phyloP scores from a whole-genome alignment of 352 stramenopile species.

The Pythium insidiosum region DNA sequence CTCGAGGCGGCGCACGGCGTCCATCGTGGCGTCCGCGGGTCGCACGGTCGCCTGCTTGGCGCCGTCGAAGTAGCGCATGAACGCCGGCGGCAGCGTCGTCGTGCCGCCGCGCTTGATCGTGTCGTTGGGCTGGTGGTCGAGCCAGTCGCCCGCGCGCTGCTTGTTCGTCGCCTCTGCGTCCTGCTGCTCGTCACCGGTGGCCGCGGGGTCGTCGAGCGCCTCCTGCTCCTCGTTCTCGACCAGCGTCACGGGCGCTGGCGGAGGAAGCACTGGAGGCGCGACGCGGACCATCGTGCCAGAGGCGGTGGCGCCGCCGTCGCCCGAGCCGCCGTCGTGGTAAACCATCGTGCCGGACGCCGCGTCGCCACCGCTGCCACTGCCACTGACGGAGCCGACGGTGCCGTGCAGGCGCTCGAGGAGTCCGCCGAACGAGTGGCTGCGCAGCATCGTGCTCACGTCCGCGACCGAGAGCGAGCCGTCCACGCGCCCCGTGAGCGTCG shows the following conservation, averaged over 20 bases:
- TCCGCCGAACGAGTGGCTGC: conserved; percentile 8
- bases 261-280: conserved; percentile 8
- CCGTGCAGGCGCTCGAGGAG: too few species aligned
- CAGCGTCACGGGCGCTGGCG: conserved; percentile 17
- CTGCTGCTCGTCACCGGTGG: too few species aligned
- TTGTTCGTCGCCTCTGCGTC: too few species aligned
- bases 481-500: conserved; percentile 32
- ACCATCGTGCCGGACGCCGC: conserved; percentile 28
- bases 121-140: too few species aligned
- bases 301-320: conserved; percentile 4
- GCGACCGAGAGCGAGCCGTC: conserved; percentile 55
- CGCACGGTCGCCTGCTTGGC: too few species aligned
- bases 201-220: neutral
- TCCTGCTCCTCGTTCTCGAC: conserved; percentile 4
- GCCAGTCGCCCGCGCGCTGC: too few species aligned
- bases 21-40: conserved; percentile 10
- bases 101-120: too few species aligned
- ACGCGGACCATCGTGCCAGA: conserved; percentile 24
- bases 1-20: conserved; percentile 19
- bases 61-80: too few species aligned
- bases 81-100: too few species aligned
- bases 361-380: neutral
- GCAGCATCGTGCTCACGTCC: conserved; percentile 62
- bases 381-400: too few species aligned
- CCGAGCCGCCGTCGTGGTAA: neutral